Base-by-base conservation (phyloP, 495 filamentous ascomycete genomes). In the Aspergillus mulundensis region DNA sequence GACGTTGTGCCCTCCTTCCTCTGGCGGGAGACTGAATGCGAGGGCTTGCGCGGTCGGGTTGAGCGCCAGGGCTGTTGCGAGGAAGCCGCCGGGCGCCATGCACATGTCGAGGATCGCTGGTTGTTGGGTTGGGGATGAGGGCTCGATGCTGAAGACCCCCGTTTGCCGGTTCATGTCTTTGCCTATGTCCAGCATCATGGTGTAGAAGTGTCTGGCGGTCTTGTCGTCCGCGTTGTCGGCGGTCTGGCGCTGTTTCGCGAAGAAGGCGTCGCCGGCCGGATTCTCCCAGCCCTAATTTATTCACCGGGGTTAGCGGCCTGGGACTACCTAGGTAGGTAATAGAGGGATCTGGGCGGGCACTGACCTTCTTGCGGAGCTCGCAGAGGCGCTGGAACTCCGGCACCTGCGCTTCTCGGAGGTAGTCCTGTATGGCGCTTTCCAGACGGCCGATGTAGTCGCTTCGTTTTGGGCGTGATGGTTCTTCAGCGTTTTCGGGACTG, bases 71-170 rank as follows among this genome's bases (percentile, higher is more conserved):
- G 67, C 70, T 3, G 62, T 59, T 0, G 57, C 48, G 10, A 74
- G 68, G 57, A 78, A 85, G 3, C 75, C 80, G 7, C 83, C 81
- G 1, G 82, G 83, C 0, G 81, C 83, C 71, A 81, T 78, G 62
- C 82, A 84, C 39, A 84, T 62, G 58, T 86, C 79, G 1, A 85
- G 74, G 30, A 81, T 70, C 15, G n/a, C 10, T 18, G 18, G 53
- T 7, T 49, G 40, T n/a, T n/a, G n/a, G n/a, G 24, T 20, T 38
- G 42, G 48, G 21, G n/a, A 16, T 10, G 54, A 16, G 5, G 5
- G 12, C 15, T 45, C 40, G 24, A 56, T 53, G 2, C 32, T 25
- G 23, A 73, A 59, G 72, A 11, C 12, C 41, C 8, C 18, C 7
- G n/a, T 40, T 11, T 6, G 15, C 38, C 8, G 14, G 38, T 40